phyloP scores from a whole-genome alignment of 2,329 filamentous ascomycete genomes.

The Fusarium odoratissimum region DNA sequence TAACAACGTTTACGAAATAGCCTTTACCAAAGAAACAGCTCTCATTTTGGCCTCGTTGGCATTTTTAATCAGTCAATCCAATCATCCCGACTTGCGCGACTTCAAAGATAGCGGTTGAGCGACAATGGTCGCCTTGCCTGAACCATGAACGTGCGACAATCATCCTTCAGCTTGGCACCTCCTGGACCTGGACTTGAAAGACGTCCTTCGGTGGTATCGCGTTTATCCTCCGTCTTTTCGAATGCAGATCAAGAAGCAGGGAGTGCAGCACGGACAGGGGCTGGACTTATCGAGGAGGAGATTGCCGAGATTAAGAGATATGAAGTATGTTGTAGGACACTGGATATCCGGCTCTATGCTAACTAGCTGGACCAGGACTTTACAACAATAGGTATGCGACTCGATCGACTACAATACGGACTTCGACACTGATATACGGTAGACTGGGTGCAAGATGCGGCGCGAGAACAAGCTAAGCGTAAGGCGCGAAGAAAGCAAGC shows the following conservation, averaged over 20 bases:
- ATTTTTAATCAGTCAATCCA: background rate
- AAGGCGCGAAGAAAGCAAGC: slow-evolving; percentile 79
- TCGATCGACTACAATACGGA: slow-evolving; percentile 9
- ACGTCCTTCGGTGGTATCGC: slow-evolving; percentile 70
- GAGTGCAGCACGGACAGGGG: slow-evolving; percentile 62
- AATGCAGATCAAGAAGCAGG: slow-evolving; percentile 69
- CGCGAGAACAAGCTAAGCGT: slow-evolving; percentile 86
- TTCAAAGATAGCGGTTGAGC: slow-evolving; percentile 25
- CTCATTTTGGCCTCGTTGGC: background rate
- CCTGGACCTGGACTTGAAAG: slow-evolving; percentile 55
- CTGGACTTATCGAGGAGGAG: slow-evolving; percentile 87
- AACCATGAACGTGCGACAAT: slow-evolving; percentile 64
- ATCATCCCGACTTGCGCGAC: background rate
- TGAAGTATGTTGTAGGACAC: slow-evolving; percentile 65
- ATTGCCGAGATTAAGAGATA: slow-evolving; percentile 98
- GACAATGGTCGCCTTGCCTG: slow-evolving; percentile 54
- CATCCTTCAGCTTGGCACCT: slow-evolving; percentile 58
- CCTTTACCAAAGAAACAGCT: background rate
- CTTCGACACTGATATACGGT: slow-evolving; percentile 46
- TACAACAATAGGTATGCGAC: slow-evolving; percentile 80
- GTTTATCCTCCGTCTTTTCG: slow-evolving; percentile 76
- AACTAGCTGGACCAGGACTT: slow-evolving; percentile 72
- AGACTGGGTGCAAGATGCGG: slow-evolving; percentile 99
- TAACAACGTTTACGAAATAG: slow-evolving; percentile 18
- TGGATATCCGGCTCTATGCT: slow-evolving; percentile 21